Percentiles rank a stretch among this genome's conserved stretches.
Evolutionary conservation across 352 stramenopile genomes (phyloP).

Genomic region (Globisporangium camurandrum): DNA sequence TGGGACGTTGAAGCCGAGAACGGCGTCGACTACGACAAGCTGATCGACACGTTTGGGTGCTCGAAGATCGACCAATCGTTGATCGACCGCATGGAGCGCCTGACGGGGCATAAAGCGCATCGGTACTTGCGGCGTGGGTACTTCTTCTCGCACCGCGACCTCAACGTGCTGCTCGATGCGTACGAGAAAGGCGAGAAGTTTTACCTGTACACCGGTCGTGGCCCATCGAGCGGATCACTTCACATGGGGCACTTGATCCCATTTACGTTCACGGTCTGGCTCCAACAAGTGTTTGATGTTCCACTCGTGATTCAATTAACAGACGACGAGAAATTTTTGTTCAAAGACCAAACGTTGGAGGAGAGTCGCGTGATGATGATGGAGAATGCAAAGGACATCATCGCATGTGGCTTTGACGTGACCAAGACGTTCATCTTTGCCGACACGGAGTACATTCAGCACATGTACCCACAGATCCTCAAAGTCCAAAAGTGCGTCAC

Average conservation of each 20-base stretch:
- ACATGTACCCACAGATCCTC: slow-evolving; percentile 99
- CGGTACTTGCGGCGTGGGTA: slow-evolving; percentile 97
- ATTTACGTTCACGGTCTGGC: slow-evolving; percentile 99
- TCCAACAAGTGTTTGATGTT: slow-evolving; percentile 98
- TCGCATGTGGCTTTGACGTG: slow-evolving; percentile 94
- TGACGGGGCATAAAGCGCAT: slow-evolving; percentile 92
- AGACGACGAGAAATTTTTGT: slow-evolving; percentile 99
- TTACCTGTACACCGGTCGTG: slow-evolving; percentile 99
- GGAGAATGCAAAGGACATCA: slow-evolving; percentile 99
- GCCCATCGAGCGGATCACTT: slow-evolving; percentile 94
- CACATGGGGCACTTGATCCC: slow-evolving; percentile 99
- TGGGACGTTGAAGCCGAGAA: slow-evolving; percentile 93
- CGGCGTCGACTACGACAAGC: slow-evolving; percentile 98
- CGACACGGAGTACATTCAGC: slow-evolving; percentile 98
- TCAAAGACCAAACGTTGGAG: slow-evolving; percentile 94
- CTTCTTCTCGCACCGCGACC: slow-evolving; percentile 99
- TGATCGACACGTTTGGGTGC: slow-evolving; percentile 98
- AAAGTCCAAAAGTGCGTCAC: slow-evolving; percentile 99
- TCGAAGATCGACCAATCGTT: slow-evolving; percentile 91
- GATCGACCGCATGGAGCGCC: slow-evolving; percentile 92
- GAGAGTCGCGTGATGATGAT: slow-evolving; percentile 91
- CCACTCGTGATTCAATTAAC: slow-evolving; percentile 99
- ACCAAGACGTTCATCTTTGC: slow-evolving; percentile 99
- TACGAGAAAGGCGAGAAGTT: slow-evolving; percentile 97
- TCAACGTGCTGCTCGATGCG: slow-evolving; percentile 92